Evolutionary conservation across 2,329 filamentous ascomycete species (phyloP), one percentile per base, ranked within the genome.

Genomic region (Beauveria caledonica): DNA sequence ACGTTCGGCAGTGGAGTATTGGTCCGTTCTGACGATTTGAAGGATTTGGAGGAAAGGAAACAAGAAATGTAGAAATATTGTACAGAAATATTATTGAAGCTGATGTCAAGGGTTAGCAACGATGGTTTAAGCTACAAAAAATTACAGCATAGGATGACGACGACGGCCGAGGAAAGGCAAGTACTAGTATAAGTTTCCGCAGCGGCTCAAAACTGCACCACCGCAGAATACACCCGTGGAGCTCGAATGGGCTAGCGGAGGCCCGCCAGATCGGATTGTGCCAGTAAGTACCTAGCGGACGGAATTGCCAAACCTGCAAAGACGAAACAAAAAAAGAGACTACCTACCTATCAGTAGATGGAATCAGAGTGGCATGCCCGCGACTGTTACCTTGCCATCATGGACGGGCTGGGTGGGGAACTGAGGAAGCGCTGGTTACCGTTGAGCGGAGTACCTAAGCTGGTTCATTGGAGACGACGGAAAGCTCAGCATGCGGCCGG

Each of bases 371-470:
- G 13, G 33, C 33, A 36, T 13, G 39, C 45, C 51, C 45, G 39
- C 42, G 46, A 57, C 46, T 57, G 59, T 61, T 52, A 61, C 59
- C 59, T 60, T 60, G 59, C 59, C 59, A 61, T 57, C 19, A 45
- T 46, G 59, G 45, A 51, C 53, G 51, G 59, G 39, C 39, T 45
- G 39, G 39, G 51, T 56, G 59, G 59, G 52, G 52, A 57, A 51
- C n/a, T 29, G 23, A 52, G 27, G n/a, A 56, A 45, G 57, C 49
- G 21, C 27, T 60, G 58, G 58, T 60, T 59, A 46, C 49, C 17
- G 49, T 53, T 15, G 10, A 19, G 49, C 42, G 49, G 58, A 53
- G 49, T 50, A 36, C 27, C n/a, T n/a, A 17, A 44, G 23, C 29
- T 39, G 42, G 49, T 33, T 29, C 27, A 40, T 50, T 49, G 45